Evolutionary conservation across 768 basidiomycete species (phyloP).

Genomic region (Naematelia aurantialba): DNA sequence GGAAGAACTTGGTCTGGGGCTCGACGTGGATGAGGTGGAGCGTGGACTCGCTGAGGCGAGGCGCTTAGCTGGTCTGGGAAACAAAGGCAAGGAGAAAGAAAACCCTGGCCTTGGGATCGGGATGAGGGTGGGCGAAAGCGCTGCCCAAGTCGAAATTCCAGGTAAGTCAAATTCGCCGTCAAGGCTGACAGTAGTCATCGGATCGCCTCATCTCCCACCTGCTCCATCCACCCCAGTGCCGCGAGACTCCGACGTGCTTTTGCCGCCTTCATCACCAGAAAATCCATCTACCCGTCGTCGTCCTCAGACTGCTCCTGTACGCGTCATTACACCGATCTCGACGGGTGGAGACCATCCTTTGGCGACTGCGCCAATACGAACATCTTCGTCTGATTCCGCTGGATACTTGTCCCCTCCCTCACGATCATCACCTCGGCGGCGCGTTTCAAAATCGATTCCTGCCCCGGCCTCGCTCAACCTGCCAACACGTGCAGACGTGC

Average conservation of each 20-base stretch:
- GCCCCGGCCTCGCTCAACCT: conserved; percentile 45
- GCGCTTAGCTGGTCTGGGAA: conserved; percentile 30
- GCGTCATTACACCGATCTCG: conserved; percentile 43
- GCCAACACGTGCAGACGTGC: conserved; percentile 50
- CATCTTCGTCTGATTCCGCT: conserved; percentile 8
- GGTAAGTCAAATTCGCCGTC: conserved; percentile 31
- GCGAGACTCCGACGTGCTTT: conserved; percentile 36
- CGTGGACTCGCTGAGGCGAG: conserved; percentile 39
- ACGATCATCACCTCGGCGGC: conserved; percentile 28
- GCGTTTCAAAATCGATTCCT: conserved; percentile 21
- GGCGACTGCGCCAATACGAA: conserved; percentile 4
- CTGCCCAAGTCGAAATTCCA: conserved; percentile 46
- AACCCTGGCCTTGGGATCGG: conserved; percentile 33
- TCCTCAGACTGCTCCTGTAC: conserved; percentile 21
- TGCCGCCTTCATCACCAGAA: conserved; percentile 44
- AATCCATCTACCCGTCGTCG: conserved; percentile 10
- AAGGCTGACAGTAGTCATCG: conserved; percentile 22
- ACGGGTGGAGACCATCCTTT: conserved; percentile 36
- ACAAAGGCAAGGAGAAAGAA: conserved; percentile 19
- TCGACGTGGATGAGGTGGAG: conserved; percentile 53
- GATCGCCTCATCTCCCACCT: conserved; percentile 33
- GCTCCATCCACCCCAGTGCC: conserved; percentile 38
- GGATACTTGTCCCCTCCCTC: conserved; percentile 46
- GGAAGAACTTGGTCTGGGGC: conserved; percentile 71
- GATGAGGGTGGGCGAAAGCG: conserved; percentile 36